phyloP scores from a whole-genome alignment of 805 yeast genomes.

The Zygotorulaspora chibaensis region DNA sequence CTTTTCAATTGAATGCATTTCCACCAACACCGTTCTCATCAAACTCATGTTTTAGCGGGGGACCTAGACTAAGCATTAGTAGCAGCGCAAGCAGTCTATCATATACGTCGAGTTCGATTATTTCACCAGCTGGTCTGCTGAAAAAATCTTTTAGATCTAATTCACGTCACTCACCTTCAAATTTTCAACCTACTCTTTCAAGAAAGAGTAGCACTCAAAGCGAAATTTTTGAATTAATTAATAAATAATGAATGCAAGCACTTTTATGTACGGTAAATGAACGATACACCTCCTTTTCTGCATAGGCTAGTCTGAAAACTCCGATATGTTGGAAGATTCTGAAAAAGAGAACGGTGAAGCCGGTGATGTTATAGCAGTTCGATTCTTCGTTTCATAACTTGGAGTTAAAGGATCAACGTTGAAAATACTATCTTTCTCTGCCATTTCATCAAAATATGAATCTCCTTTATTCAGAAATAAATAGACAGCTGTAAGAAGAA shows the following conservation, averaged over 20 bases:
- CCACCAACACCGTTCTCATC: conserved; percentile 14
- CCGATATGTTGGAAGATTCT: conserved; percentile 8
- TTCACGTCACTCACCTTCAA: conserved; percentile 8
- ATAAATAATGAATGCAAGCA: neutral
- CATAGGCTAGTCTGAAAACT: neutral
- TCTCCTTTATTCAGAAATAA: conserved; percentile 15
- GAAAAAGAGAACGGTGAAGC: conserved; percentile 8
- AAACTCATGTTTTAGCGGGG: conserved; percentile 11
- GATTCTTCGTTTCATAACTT: neutral
- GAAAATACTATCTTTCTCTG: neutral
- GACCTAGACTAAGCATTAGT: conserved; percentile 11
- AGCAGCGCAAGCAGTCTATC: conserved; percentile 12
- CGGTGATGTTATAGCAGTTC: neutral
- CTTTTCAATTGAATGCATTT: conserved; percentile 1
- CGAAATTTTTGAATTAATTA: conserved; percentile 12
- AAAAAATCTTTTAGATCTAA: conserved; percentile 8
- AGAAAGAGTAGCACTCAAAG: conserved; percentile 15
- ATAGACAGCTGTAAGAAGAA: conserved; percentile 13
- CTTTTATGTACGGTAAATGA: neutral
- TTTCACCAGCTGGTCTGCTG: conserved; percentile 5
- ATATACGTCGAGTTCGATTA: conserved; percentile 4
- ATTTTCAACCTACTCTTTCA: conserved; percentile 11
- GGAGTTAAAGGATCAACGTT: neutral
- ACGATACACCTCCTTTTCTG: neutral
- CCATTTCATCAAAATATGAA: conserved; percentile 9